Base-by-base conservation (phyloP, 2,329 filamentous ascomycete species). In the Conoideocrella luteorostrata region DNA sequence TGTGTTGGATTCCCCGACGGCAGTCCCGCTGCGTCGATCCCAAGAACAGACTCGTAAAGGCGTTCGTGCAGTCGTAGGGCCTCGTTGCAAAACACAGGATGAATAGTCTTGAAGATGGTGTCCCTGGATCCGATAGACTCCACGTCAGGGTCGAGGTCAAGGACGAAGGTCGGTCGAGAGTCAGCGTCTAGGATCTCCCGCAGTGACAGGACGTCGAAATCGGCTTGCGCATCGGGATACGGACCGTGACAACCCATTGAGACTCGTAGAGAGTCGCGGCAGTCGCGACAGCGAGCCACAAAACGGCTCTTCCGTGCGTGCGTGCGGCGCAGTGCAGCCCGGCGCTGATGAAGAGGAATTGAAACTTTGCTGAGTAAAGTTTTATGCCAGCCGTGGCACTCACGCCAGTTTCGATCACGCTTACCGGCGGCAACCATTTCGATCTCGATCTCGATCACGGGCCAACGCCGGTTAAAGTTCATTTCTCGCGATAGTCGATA, bases 101-200 rank as follows among this genome's bases (percentile, higher is more conserved):
- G 39, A 12, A 66, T 56, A n/a, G 45, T 34, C 7, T 46, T 48
- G 20, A 51, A 32, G 13, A 47, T 48, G n/a, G 26, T 13, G 26
- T 29, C 26, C 13, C 13, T 29, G 26, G 26, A 29, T 29, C 55
- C 50, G 0, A 47, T 41, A 1, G 43, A 39, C 7, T 54, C 52
- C 4, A 47, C 43, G 23, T 66, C 63, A 1, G 63, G 63, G 39
- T 66, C 63, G 6, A 66, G 59, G 29, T 66, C 63, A 5, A 66
- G 51, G 22, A 65, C 53, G 47, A 66, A 65, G 11, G 62, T 65
- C 3, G 63, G 63, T 7, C 63, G 59, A 1, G 63, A 62, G 39
- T 66, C 63, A 23, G 60, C 59, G 24, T 65, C 56, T 12, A 66
- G 52, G 23, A 66, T 44, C n/a, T 65, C 60, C 26, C 26, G 26